Evolutionary conservation across 169 alveolate genomes (phyloP).

Genomic region (Eimeria zaria): DNA sequence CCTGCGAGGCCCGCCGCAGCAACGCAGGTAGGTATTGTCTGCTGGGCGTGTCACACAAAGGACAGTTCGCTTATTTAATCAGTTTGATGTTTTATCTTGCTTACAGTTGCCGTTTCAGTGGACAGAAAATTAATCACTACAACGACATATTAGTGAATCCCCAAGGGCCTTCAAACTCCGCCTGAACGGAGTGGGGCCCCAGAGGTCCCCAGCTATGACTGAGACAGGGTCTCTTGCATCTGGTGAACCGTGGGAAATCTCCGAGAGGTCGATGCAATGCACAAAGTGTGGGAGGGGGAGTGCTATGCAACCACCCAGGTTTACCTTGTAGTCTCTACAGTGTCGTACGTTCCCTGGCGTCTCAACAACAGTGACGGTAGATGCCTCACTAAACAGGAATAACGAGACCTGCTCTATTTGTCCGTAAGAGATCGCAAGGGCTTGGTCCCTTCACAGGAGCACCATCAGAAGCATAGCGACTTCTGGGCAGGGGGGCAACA

Average conservation of each 20-base stretch:
- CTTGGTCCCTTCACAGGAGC: background rate
- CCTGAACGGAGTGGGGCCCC: background rate
- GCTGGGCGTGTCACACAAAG: background rate
- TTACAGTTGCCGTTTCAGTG: background rate
- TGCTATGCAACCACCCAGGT: background rate
- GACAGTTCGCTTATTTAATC: background rate
- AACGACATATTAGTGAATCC: background rate
- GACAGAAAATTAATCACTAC: background rate
- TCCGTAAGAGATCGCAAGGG: background rate
- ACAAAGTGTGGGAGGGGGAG: background rate
- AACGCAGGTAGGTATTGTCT: background rate
- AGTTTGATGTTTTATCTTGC: background rate
- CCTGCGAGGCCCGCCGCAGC: background rate
- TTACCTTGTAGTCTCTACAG: no score
- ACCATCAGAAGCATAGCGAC: background rate
- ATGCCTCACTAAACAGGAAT: background rate
- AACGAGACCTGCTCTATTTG: background rate
- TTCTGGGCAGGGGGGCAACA: background rate
- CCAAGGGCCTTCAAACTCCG: background rate
- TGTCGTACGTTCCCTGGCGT: no score
- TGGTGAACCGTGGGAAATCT: background rate
- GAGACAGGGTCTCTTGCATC: background rate
- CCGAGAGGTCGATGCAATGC: background rate
- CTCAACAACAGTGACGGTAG: background rate
- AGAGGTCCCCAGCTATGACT: background rate